A percentile compares a stretch with the other conserved stretches of the same genome.
These are phyloP conservation scores for Xerocomellus dryophilus DNA, from an alignment of 768 basidiomycete genomes.

Conservation along the genomic window DNA sequence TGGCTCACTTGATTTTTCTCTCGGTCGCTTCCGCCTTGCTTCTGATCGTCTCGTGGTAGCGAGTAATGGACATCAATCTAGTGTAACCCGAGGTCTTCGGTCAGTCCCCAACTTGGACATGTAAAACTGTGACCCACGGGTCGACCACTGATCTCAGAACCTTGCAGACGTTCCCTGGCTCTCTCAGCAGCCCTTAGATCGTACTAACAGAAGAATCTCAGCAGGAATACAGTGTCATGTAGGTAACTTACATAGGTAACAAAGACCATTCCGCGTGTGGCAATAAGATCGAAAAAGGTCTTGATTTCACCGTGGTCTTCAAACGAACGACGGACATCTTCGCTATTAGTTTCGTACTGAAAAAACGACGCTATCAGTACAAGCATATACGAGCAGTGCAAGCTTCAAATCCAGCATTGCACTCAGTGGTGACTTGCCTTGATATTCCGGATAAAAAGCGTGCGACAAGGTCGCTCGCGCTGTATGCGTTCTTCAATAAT, in stretches of 20 bases:
- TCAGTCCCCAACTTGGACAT: background rate
- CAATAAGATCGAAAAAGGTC: constrained; percentile 94
- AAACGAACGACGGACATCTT: constrained; percentile 80
- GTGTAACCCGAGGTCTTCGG: constrained; percentile 6
- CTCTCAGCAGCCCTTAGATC: constrained; percentile 91
- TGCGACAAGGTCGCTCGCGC: constrained; percentile 92
- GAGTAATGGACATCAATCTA: constrained; percentile 99
- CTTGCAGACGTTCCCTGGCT: constrained; percentile 88
- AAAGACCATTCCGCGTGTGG: constrained; percentile 97
- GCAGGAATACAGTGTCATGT: constrained; percentile 9
- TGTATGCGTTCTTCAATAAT: constrained; percentile 93
- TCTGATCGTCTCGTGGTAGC: constrained; percentile 82
- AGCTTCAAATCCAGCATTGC: constrained; percentile 11
- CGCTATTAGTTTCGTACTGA: constrained; percentile 88
- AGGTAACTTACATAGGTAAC: constrained; percentile 86
- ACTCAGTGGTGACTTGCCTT: constrained; percentile 66
- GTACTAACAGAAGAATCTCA: constrained; percentile 50
- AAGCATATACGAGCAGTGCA: constrained; percentile 2
- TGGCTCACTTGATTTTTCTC: constrained; percentile 80
- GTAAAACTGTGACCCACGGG: constrained; percentile 60
- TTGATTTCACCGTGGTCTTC: constrained; percentile 95
- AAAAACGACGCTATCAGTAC: constrained; percentile 14
- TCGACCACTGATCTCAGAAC: constrained; percentile 80
- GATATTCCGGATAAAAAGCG: constrained; percentile 95
- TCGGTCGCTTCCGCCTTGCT: constrained; percentile 48